Base-by-base conservation (phyloP, 805 yeast species). In the Pichia manshurica region DNA sequence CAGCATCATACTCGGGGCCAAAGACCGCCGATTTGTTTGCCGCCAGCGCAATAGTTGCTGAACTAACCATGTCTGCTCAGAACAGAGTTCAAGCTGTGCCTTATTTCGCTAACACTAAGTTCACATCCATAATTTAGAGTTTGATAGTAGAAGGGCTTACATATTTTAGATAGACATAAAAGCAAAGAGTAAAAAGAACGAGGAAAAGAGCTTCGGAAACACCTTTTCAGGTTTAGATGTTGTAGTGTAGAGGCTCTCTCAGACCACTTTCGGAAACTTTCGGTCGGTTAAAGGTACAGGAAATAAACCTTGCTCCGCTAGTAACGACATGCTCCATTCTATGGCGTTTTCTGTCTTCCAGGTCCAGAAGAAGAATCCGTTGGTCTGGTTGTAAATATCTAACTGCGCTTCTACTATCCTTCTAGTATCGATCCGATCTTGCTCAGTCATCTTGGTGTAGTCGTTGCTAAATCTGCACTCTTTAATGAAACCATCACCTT, bases 331-430 rank as follows among this genome's bases (percentile, higher is more conserved):
- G 58, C 82, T 87, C 87, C 88, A 82, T 59, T 81, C 87, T 19
- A 77, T 66, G 1, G 85, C 77, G 47, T 65, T 60, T 57, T 83
- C 89, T 0, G 87, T 81, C 59, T 81, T 82, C 67, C 73, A 82
- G 55, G 79, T 78, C 89, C 88, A 83, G 56, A 81, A 82, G 34
- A 82, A 74, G 78, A 82, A 82, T 0, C 88, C 88, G n/a, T 60
- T 57, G 1, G 65, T 59, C 44, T 56, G 52, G 19, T 66, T 67
- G 58, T 71, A 82, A 25, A 77, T 69, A 42, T 78, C 77, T 45
- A 82, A 58, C 57, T 83, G 88, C 36, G 76, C 78, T 57, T 82
- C 87, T 34, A 82, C 69, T 52, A 73, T 75, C 56, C 70, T 73
- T 48, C 87, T 68, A 9, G 77, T 74, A 37, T 76, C 63, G 3